Evolutionary conservation across 2,329 filamentous ascomycete species (phyloP).

Genomic region (Fusarium anthophilum): DNA sequence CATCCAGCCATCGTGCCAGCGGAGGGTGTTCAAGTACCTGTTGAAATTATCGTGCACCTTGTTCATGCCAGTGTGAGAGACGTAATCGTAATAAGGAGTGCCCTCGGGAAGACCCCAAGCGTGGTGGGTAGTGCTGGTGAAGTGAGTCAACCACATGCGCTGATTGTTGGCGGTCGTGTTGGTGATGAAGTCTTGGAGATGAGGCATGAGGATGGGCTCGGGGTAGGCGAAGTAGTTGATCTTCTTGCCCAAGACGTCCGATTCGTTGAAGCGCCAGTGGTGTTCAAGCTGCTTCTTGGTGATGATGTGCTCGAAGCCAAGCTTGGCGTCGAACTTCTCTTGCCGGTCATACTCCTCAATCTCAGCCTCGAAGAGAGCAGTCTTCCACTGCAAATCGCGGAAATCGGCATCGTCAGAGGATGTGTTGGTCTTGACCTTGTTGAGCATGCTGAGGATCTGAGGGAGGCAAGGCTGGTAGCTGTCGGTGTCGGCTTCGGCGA

Average conservation of each 20-base stretch:
- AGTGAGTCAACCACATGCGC: conserved; percentile 49
- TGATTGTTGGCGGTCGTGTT: conserved; percentile 47
- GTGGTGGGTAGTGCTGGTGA: conserved; percentile 51
- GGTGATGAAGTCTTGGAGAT: conserved; percentile 46
- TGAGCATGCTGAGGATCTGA: conserved; percentile 50
- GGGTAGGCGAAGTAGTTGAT: conserved; percentile 50
- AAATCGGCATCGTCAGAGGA: conserved; percentile 35
- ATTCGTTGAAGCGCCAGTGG: conserved; percentile 36
- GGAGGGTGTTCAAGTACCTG: conserved; percentile 47
- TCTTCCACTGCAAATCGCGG: conserved; percentile 45
- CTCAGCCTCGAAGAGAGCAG: conserved; percentile 48
- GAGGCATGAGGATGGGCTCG: conserved; percentile 44
- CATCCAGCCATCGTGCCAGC: conserved; percentile 48
- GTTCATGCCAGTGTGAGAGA: conserved; percentile 39
- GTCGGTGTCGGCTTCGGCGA: conserved; percentile 52
- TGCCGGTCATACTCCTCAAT: conserved; percentile 50
- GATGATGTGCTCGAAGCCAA: conserved; percentile 47
- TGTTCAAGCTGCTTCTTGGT: conserved; percentile 44
- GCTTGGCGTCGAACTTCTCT: conserved; percentile 44
- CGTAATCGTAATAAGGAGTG: conserved; percentile 35
- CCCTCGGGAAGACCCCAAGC: conserved; percentile 41
- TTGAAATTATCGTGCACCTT: conserved; percentile 45
- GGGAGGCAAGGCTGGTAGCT: conserved; percentile 58
- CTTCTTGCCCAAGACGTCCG: conserved; percentile 37
- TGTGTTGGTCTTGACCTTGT: conserved; percentile 38